phyloP scores from a whole-genome alignment of 306 rosid genomes.

The Prunus campanulata region DNA sequence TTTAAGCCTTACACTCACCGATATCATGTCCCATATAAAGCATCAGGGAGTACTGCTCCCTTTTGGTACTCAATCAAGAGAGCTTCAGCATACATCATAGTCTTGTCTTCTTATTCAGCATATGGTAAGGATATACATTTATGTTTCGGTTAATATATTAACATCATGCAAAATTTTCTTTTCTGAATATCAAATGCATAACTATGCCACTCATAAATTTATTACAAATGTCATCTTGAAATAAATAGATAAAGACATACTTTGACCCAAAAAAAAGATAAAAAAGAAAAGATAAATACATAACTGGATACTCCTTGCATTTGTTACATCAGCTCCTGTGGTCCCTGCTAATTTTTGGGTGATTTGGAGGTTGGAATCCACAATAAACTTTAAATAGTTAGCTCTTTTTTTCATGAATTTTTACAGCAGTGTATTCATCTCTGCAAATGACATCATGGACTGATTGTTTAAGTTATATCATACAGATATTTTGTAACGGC shows the following conservation, averaged over 20 bases:
- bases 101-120: conserved; percentile 69
- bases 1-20: conserved; percentile 62
- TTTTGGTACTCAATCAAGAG: conserved; percentile 67
- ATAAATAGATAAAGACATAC: not conserved
- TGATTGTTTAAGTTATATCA: no score
- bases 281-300: not conserved
- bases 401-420: not conserved
- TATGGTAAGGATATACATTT: conserved; percentile 35
- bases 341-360: not conserved
- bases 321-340: not conserved
- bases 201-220: not conserved
- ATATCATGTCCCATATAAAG: conserved; percentile 44
- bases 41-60: conserved; percentile 37
- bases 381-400: not conserved
- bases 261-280: no score
- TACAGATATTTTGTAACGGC: no score
- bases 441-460: no score
- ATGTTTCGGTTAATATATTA: not conserved
- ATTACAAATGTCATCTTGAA: not conserved
- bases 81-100: conserved; percentile 73
- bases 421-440: not conserved
- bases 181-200: not conserved
- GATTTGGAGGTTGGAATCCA: not conserved
- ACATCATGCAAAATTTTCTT: not conserved
- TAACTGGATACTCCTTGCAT: not conserved